Conservation (phyloP, 2,329 filamentous ascomycete genomes). For the Monilinia aucupariae region DNA sequence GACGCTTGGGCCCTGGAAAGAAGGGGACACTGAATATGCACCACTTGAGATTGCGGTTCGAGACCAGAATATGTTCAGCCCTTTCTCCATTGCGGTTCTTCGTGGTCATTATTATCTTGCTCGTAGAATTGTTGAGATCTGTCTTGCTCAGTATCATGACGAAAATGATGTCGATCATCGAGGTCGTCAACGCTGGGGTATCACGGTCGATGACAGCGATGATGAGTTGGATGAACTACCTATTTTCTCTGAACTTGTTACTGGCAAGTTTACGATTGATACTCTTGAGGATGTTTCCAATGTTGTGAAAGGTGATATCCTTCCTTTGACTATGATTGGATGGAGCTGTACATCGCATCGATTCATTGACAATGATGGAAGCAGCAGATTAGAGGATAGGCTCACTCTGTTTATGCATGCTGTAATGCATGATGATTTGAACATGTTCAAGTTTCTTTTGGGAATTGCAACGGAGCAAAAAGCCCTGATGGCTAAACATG, state of each 20-base stretch:
- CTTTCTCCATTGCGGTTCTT: conserved; percentile 64
- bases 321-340: conserved; percentile 49
- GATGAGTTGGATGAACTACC: conserved; percentile 36
- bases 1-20: conserved; percentile 54
- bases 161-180: conserved; percentile 34
- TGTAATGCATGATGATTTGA: conserved; percentile 26
- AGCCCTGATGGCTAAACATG: conserved; percentile 26
- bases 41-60: conserved; percentile 59
- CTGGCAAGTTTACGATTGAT: conserved; percentile 68
- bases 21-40: conserved; percentile 43
- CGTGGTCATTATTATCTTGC: conserved; percentile 61
- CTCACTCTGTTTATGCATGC: conserved; percentile 23
- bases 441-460: conserved; percentile 32
- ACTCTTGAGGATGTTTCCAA: conserved; percentile 65
- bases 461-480: conserved; percentile 28
- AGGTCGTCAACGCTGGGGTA: conserved; percentile 37
- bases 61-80: conserved; percentile 43
- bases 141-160: conserved; percentile 60
- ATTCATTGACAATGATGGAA: conserved; percentile 29
- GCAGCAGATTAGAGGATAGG: neutral
- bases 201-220: conserved; percentile 41
- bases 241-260: conserved; percentile 52
- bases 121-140: conserved; percentile 63
- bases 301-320: conserved; percentile 59
- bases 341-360: conserved; percentile 36